Evolutionary conservation across 2,329 filamentous ascomycete species (phyloP).

Genomic region (Basipetospora chlamydospora): DNA sequence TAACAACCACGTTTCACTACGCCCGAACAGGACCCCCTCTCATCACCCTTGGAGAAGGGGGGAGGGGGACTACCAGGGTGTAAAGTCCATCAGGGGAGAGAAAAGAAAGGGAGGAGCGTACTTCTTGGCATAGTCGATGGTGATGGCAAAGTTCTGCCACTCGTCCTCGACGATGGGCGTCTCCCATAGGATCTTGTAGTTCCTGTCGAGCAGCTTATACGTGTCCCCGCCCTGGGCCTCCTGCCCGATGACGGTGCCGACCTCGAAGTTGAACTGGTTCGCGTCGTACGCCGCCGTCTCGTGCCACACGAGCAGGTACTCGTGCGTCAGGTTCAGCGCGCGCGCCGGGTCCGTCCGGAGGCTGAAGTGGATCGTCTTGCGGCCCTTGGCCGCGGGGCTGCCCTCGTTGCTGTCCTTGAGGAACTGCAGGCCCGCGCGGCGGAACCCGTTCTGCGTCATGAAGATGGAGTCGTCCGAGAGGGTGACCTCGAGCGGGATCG

Average conservation of each 20-base stretch:
- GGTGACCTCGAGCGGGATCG: slow-evolving; percentile 25
- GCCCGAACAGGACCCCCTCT: no score
- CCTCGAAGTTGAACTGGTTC: slow-evolving; percentile 24
- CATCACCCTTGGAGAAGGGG: no score
- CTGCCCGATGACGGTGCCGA: slow-evolving; percentile 16
- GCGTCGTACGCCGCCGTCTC: slow-evolving; percentile 21
- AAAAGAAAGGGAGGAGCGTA: neutral
- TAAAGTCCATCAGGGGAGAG: neutral
- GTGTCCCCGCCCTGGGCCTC: slow-evolving; percentile 4
- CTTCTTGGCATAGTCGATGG: slow-evolving; percentile 9
- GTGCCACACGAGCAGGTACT: slow-evolving; percentile 22
- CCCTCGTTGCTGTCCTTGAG: slow-evolving; percentile 23
- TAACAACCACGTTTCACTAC: no score
- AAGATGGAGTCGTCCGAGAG: slow-evolving; percentile 29
- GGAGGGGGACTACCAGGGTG: no score
- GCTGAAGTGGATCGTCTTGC: slow-evolving; percentile 22
- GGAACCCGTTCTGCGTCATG: slow-evolving; percentile 29
- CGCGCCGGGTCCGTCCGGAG: slow-evolving; percentile 17
- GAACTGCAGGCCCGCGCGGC: slow-evolving; percentile 29
- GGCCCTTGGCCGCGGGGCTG: slow-evolving; percentile 18
- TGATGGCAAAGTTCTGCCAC: slow-evolving; percentile 12
- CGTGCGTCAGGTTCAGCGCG: slow-evolving; percentile 21
- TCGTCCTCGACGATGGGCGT: slow-evolving; percentile 7
- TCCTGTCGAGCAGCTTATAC: slow-evolving; percentile 9
- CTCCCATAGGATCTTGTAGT: slow-evolving; percentile 9